Evolutionary conservation across 768 basidiomycete species (phyloP).

Genomic region (Lanmaoa pseudosensibilis): DNA sequence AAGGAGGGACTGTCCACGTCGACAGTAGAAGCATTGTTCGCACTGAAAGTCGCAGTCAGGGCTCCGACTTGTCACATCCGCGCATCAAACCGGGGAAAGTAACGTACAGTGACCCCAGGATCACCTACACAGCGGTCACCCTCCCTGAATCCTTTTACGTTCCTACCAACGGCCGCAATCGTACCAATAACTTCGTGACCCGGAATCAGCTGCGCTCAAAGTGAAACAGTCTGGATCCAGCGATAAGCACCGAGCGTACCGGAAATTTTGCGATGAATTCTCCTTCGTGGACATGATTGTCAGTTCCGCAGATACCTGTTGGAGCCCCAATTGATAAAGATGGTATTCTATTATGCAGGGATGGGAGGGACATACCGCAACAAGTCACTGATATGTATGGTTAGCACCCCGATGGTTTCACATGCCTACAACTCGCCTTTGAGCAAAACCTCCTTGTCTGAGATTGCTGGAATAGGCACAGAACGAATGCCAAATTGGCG

Average conservation of each 20-base stretch:
- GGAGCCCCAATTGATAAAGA: not conserved
- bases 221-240: not conserved
- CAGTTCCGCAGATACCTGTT: constrained; percentile 55
- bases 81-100: constrained; percentile 1
- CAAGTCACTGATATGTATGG: constrained; percentile 33
- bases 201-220: constrained; percentile 52
- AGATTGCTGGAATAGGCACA: constrained; percentile 51
- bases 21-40: constrained; percentile 81
- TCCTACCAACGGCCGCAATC: constrained; percentile 70
- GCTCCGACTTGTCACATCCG: not conserved
- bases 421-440: constrained; percentile 43
- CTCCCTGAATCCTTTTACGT: constrained; percentile 66
- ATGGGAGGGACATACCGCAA: constrained; percentile 34
- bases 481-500: constrained; percentile 52
- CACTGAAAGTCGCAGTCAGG: constrained; percentile 47
- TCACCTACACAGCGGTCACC: constrained; percentile 86
- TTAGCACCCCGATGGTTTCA: not conserved
- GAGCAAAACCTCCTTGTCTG: constrained; percentile 57
- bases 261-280: constrained; percentile 65
- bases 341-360: not conserved
- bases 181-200: constrained; percentile 71
- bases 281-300: constrained; percentile 56
- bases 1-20: constrained; percentile 70
- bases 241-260: constrained; percentile 4
- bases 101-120: constrained; percentile 61